Evolutionary conservation across 371 early-diverging fungal genomes (phyloP), one percentile per base, ranked within the genome.

Genomic region (Zancudomyces culisetae): DNA sequence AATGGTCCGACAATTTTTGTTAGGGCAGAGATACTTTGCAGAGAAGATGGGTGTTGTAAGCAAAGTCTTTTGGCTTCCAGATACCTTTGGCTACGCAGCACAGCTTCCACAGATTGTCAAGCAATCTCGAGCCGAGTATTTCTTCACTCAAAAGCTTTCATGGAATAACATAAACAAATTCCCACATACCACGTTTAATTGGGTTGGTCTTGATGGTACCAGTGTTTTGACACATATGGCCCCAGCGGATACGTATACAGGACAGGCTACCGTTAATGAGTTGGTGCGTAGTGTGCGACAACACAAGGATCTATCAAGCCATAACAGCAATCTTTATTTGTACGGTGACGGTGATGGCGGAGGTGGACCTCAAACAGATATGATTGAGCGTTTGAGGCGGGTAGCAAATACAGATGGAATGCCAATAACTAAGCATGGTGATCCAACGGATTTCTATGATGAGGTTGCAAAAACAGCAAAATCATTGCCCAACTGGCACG

Each of bases 91-190:
- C 1, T 79, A 77, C 56, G 74, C 75, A 55, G 70, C 71, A 35
- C 74, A 89, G 73, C 71, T 97, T 26, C 98, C 98, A 12, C 98
- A 97, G 71, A 84, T 97, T 22, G 72, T 90, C 35, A 69, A 73
- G 29, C 71, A 71, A 45, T 68, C 90, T 0, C 92, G 83, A 10
- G 73, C 87, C 45, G 70, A 88, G 61, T 97, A 90, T 61, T 97
- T 97, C 55, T 93, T 94, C 62, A 97, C 98, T 2, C 98, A 97
- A 59, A 97, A 97, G 64, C 68, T 97, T 15, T 89, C 90, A 2
- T 94, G 93, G 97, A 97, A 97, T 68, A 91, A 89, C 57, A 91
- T 97, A 66, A 97, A 97, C 76, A 87, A 81, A 75, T 95, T 97
- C 63, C 98, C 96, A 6, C 74, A 92, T 52, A 85, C 91, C 0